Base-by-base conservation (phyloP, 2,329 filamentous ascomycete species). In the Calonectria crousiana region DNA sequence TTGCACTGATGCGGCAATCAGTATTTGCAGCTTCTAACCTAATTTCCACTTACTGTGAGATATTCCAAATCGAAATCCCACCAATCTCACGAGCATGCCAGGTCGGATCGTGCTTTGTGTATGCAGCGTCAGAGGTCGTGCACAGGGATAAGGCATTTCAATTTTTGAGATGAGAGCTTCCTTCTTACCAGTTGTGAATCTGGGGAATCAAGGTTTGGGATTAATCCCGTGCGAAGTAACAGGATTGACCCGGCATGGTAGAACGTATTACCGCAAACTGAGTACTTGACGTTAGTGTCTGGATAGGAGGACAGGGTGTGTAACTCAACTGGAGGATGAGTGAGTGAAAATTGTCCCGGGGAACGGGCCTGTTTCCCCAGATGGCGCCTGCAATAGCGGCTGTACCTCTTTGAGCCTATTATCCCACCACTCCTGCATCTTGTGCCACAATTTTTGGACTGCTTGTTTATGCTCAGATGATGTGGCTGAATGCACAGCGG, bases 11-110 rank as follows among this genome's bases (percentile, higher is more conserved):
- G 20, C 6, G 2, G n/a, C 8, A 9, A 30, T 60, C 10, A 60
- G 32, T 3, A 26, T 38, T 26, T 16, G 10, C 32, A 23, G 3
- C 5, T 1, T 23, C 14, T 4, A 34, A 18, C 1, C 18, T 6
- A 6, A 13, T 9, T 6, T 32, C n/a, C 1, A 38, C 56, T 60
- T 13, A 60, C 56, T 41, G 56, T 10, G 56, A 60, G 16, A 60
- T 26, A 10, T 60, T 60, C 34, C 34, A 60, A 4, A 34, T 60
- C 1, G 56, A 60, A 26, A 60, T 60, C 23, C 56, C 56, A 18
- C 56, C 56, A 11, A 60, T 60, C 14, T 60, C 56, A 3, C 56
- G 34, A 14, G 56, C 56, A 38, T 41, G 56, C 56, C 56, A 60
- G 11, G 26, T 38, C 6, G 56, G 34, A 11, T 60, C 56, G 13